Base-by-base conservation (phyloP, 192 early-diverging fungal species). In the Coemansia sp. region DNA sequence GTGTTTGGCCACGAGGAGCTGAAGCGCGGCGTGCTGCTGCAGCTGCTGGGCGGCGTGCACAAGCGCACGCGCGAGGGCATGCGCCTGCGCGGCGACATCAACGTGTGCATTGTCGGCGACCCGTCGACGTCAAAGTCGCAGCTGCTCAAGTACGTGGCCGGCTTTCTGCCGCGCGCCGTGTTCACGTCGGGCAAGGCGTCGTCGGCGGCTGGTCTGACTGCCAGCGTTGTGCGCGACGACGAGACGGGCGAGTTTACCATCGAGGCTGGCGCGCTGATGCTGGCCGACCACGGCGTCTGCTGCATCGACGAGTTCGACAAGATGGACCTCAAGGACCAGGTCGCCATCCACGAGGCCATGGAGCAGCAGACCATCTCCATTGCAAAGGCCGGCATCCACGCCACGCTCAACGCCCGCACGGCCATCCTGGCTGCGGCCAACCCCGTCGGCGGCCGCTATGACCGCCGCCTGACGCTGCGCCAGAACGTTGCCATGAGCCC, bases 291-390 rank as follows among this genome's bases (percentile, higher is more conserved):
- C 76, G 95, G 97, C 47, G 95, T 99, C 64, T 98, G 96, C 69
- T 94, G 92, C 69, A 99, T 99, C 65, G 97, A 99, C 78, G 96
- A 98, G 75, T 98, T 98, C 80, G 95, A 98, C 77, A 99, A 99
- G 84, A 99, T 99, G 97, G 94, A 97, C 49, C 69, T 95, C 9
- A 84, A 83, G 45, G 97, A 99, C 83, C 96, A 97, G 76, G 95
- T 98, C n/a, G 95, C 97, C 30, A 99, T 99, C 84, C 97, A 99
- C 87, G 97, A 99, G 83, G 97, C 96, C 10, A 99, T 99, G 97
- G 96, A 98, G 80, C 97, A 99, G 84, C 97, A 99, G 78, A 99
- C 96, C 8, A 99, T 89, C 89, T 13, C 24, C 50, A 96, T 98
- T 68, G 92, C 95, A 52, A 98, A 98, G 75, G 96, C 96, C 37